Base-by-base conservation (phyloP, 192 early-diverging fungal species). In the Nowakowskiella sp. region DNA sequence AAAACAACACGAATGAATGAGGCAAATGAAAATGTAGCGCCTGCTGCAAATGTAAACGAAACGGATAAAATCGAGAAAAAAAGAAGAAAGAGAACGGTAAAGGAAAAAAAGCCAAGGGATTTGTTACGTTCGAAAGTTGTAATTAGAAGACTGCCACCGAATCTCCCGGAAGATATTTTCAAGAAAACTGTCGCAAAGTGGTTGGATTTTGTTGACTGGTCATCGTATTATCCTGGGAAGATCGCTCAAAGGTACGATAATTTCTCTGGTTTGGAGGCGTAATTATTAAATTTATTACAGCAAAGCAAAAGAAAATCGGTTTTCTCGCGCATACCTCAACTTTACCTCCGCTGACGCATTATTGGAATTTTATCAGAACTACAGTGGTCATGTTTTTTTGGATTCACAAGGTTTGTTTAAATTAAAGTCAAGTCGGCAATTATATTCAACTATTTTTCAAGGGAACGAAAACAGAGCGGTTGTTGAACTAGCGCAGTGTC, bases 401-500 rank as follows among this genome's bases (percentile, higher is more conserved):
- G 89, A 91, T 52, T 70, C 58, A 31, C 47, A 60, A 60, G 81
- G 81, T 81, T 58, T 47, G n/a, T 9, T 28, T 42, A 29, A 57
- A 31, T 61, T n/a, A n/a, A n/a, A n/a, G 36, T 28, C 8, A 27
- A 25, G 26, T 47, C 34, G 25, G 31, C 8, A 7, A 10, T 3
- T 24, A 9, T 62, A 21, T 19, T 54, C 8, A 24, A 46, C 29
- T 67, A 60, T n/a, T 26, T 42, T 23, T 8, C 23, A 54, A 78
- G 88, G 88, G n/a, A 76, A 69, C 45, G 80, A 88, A 53, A 72
- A 72, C 39, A 61, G 77, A 19, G 88, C 85, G 0, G 65, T 82
- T 9, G 88, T 91, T 0, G 89, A 91, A 58, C 86, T 90, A 62
- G 84, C 86, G 4, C 81, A 82, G 42, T 90, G 74, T 52, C 87